phyloP scores from a whole-genome alignment of 2,329 filamentous ascomycete genomes.

The Microthyrium microscopicum region DNA sequence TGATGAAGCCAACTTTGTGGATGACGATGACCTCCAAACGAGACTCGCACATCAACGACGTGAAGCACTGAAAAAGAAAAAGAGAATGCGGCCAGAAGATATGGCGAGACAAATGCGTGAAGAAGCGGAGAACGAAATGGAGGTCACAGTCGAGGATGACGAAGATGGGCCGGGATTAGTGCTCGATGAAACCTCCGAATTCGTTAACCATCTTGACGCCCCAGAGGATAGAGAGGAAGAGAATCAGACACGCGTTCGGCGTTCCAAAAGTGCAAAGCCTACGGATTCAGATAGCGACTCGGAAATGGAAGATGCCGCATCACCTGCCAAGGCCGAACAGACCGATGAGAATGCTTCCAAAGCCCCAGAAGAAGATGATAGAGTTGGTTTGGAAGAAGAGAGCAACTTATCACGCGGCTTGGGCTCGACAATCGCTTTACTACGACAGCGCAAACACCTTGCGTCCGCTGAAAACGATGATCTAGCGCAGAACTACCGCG shows the following conservation, averaged over 20 bases:
- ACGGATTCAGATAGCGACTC: slow-evolving; percentile 35
- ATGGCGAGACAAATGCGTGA: slow-evolving; percentile 63
- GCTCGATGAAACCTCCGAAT: slow-evolving; percentile 93
- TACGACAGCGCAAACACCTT: slow-evolving; percentile 51
- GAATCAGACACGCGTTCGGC: slow-evolving; percentile 33
- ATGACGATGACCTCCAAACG: slow-evolving; percentile 85
- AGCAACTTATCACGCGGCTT: slow-evolving; percentile 62
- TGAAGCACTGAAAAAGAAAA: slow-evolving; percentile 78
- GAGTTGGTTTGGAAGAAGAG: slow-evolving; percentile 70
- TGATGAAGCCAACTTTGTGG: slow-evolving; percentile 55
- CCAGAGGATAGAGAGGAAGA: slow-evolving; percentile 36
- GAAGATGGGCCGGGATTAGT: slow-evolving; percentile 51
- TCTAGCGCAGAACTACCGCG: slow-evolving; percentile 47
- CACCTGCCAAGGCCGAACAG: slow-evolving; percentile 33
- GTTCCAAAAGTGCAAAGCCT: slow-evolving; percentile 19
- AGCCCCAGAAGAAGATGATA: slow-evolving; percentile 34
- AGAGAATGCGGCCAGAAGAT: slow-evolving; percentile 72
- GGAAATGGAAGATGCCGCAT: slow-evolving; percentile 34
- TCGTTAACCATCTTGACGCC: slow-evolving; percentile 70
- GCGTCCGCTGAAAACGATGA: too few relatives aligned
- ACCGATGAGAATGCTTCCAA: slow-evolving; percentile 18
- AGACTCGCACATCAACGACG: slow-evolving; percentile 70
- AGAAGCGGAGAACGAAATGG: slow-evolving; percentile 31
- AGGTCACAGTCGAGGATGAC: slow-evolving; percentile 39
- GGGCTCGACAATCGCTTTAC: slow-evolving; percentile 64